A percentile compares a stretch with the other conserved stretches of the same genome.
These are phyloP conservation scores for Pseudogymnoascus sp. DNA, from an alignment of 2,329 filamentous ascomycete genomes.

Conservation along the genomic window DNA sequence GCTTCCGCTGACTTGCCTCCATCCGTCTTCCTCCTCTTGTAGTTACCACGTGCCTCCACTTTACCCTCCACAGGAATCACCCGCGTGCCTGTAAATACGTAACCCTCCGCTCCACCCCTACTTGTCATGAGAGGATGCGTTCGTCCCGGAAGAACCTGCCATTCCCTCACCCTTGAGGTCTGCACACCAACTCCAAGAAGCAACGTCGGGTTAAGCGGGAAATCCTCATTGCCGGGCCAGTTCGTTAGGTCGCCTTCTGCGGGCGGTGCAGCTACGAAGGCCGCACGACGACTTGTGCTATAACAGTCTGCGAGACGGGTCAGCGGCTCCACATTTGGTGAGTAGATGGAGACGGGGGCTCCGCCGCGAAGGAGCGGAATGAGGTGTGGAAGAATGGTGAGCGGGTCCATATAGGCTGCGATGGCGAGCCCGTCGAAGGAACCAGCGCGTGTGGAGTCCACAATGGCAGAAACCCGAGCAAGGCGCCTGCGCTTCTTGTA, in stretches of 20 bases:
- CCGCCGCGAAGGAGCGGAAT: slow-evolving; percentile 78
- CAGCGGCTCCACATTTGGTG: slow-evolving; percentile 70
- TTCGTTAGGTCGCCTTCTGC: slow-evolving; percentile 34
- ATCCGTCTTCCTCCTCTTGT: slow-evolving; percentile 27
- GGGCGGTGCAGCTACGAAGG: slow-evolving; percentile 55
- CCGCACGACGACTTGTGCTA: slow-evolving; percentile 67
- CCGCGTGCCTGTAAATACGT: slow-evolving; percentile 74
- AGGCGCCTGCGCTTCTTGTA: slow-evolving; percentile 83
- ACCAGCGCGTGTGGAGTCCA: slow-evolving; percentile 66
- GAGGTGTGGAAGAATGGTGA: slow-evolving; percentile 63
- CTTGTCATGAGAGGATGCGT: slow-evolving; percentile 94
- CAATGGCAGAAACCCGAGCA: slow-evolving; percentile 61
- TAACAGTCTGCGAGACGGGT: slow-evolving; percentile 74
- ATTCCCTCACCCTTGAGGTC: slow-evolving; percentile 66
- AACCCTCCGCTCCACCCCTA: slow-evolving; percentile 81
- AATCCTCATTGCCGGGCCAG: slow-evolving; percentile 61
- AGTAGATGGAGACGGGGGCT: slow-evolving; percentile 79
- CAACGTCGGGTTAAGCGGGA: slow-evolving; percentile 79
- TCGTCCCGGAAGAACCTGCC: slow-evolving; percentile 85
- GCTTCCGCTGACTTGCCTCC: background rate
- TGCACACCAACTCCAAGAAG: slow-evolving; percentile 74
- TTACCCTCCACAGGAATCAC: slow-evolving; percentile 72
- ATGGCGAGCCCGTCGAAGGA: slow-evolving; percentile 78
- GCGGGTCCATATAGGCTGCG: slow-evolving; percentile 72
- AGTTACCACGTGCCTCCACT: slow-evolving; percentile 76